phyloP scores from a whole-genome alignment of 169 alveolate species.

The Cryptosporidium felis region DNA sequence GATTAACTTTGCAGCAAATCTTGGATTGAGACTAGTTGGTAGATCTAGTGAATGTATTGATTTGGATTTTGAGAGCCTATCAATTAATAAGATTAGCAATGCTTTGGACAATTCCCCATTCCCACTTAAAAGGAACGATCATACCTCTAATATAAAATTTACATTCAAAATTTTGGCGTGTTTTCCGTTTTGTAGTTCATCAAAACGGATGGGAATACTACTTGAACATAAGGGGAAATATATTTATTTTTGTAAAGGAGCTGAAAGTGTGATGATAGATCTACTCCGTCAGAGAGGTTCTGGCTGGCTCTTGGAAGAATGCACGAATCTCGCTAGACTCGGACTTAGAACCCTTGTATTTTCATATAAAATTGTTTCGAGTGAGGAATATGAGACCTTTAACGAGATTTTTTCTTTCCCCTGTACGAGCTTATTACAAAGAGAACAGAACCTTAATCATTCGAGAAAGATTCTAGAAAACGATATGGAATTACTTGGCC shows the following conservation, averaged over 20 bases:
- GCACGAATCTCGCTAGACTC: slow-evolving; percentile 90
- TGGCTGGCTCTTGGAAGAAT: slow-evolving; percentile 87
- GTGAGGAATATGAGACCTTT: slow-evolving; percentile 84
- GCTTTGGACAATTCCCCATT: background rate
- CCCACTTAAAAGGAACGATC: background rate
- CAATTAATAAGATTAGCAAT: background rate
- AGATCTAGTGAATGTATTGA: slow-evolving; percentile 87
- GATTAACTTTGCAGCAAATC: slow-evolving; percentile 91
- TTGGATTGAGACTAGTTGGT: slow-evolving; percentile 88
- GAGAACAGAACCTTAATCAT: slow-evolving; percentile 75
- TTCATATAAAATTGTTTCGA: slow-evolving; percentile 89
- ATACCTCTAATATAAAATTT: background rate
- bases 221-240: slow-evolving; percentile 84
- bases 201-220: slow-evolving; percentile 98
- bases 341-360: slow-evolving; percentile 96
- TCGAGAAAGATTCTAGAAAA: slow-evolving; percentile 78
- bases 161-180: slow-evolving; percentile 88
- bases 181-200: slow-evolving; percentile 96
- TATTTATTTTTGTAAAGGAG: slow-evolving; percentile 88
- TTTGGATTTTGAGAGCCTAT: slow-evolving; percentile 74
- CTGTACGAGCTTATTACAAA: slow-evolving; percentile 69
- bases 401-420: slow-evolving; percentile 62
- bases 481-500: slow-evolving; percentile 89
- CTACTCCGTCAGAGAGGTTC: slow-evolving; percentile 86
- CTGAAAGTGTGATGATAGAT: slow-evolving; percentile 91